Percentiles rank a stretch among this genome's conserved stretches.
phyloP scores from a whole-genome alignment of 2,329 filamentous ascomycete species.

The Hypomyces perniciosus region DNA sequence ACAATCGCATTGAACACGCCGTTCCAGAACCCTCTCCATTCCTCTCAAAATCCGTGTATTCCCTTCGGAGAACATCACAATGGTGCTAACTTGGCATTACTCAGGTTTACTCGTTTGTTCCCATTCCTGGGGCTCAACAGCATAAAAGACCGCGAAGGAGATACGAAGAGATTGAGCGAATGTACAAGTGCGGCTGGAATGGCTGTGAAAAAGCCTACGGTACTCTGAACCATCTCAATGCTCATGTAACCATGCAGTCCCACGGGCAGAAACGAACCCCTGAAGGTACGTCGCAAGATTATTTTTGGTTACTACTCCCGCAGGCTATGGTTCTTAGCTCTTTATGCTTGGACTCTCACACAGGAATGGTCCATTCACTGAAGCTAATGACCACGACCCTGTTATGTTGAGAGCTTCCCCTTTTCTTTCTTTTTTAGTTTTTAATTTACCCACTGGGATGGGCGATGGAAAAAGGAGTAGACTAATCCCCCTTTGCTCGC shows the following conservation, averaged over 20 bases:
- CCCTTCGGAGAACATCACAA: not conserved
- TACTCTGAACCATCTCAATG: slow-evolving; percentile 94
- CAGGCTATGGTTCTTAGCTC: too few species aligned
- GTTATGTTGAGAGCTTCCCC: too few species aligned
- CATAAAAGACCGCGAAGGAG: slow-evolving; percentile 90
- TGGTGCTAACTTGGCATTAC: slow-evolving; percentile 20
- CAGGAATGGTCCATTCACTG: too few species aligned
- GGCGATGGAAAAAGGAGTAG: too few species aligned
- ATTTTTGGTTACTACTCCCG: too few species aligned
- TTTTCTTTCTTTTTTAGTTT: too few species aligned
- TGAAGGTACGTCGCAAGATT: slow-evolving; percentile 65
- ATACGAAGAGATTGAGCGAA: slow-evolving; percentile 97
- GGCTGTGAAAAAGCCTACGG: slow-evolving; percentile 98
- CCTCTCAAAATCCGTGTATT: not conserved
- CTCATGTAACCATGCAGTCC: slow-evolving; percentile 98
- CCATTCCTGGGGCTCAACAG: slow-evolving; percentile 93
- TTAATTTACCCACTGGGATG: too few species aligned
- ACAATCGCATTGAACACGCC: too few species aligned
- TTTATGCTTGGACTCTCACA: too few species aligned
- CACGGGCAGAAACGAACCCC: slow-evolving; percentile 92
- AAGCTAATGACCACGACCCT: too few species aligned
- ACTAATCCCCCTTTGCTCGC: not conserved
- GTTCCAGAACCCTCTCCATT: not conserved
- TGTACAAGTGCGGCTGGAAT: slow-evolving; percentile 99
- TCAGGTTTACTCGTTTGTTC: slow-evolving; percentile 97